phyloP scores from a whole-genome alignment of 31 red algal genomes.

The Endocladia muricata region DNA sequence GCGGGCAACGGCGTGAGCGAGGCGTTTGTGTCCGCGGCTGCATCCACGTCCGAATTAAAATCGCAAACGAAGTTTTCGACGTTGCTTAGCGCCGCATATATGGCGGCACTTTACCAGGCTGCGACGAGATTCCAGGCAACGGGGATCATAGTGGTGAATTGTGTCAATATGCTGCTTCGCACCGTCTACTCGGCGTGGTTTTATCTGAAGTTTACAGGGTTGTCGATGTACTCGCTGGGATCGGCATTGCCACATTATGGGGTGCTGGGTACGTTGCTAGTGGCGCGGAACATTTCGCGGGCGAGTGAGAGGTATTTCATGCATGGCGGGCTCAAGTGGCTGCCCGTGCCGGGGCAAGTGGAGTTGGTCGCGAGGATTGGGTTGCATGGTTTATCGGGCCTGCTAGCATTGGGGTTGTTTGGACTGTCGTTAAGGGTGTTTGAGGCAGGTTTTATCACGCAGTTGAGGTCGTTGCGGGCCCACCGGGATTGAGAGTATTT shows the following conservation, averaged over 20 bases:
- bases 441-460: slow-evolving; percentile 37
- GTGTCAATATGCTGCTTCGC: slow-evolving; percentile 66
- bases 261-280: slow-evolving; percentile 24
- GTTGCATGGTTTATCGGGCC: slow-evolving; percentile 31
- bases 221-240: slow-evolving; percentile 2
- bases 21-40: slow-evolving; percentile 74
- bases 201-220: slow-evolving; percentile 25
- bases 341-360: not conserved
- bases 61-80: slow-evolving; percentile 66
- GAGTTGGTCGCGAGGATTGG: slow-evolving; percentile 21
- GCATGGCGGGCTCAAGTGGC: not conserved
- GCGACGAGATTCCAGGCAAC: slow-evolving; percentile 37
- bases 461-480: slow-evolving; percentile 27
- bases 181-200: slow-evolving; percentile 61
- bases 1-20: slow-evolving; percentile 83
- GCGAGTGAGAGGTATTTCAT: slow-evolving; percentile 43
- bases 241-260: slow-evolving; percentile 23
- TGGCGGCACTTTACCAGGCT: slow-evolving; percentile 20
- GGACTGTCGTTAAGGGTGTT: slow-evolving; percentile 21
- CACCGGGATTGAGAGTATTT: slow-evolving; percentile 58
- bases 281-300: slow-evolving; percentile 13
- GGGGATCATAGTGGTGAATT: slow-evolving; percentile 71
- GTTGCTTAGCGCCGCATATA: slow-evolving; percentile 42
- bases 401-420: slow-evolving; percentile 46
- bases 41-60: slow-evolving; percentile 41